Conservation (phyloP, 495 filamentous ascomycete genomes). For the Aspergillus heteromorphus region DNA sequence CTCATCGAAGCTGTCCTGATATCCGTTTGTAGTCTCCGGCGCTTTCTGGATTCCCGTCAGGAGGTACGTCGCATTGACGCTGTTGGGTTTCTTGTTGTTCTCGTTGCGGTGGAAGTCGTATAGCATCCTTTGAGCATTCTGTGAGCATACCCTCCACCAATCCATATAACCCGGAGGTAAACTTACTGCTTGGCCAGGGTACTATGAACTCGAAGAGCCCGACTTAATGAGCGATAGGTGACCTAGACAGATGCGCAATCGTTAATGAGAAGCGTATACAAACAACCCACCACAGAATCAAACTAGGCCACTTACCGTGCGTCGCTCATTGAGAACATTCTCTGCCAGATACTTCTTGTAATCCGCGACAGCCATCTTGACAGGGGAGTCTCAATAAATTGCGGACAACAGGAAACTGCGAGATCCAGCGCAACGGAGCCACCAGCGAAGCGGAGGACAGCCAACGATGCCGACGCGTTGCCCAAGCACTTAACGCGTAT, state of each 20-base stretch:
- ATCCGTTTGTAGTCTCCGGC: conserved; percentile 30
- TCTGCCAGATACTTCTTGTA: conserved; percentile 69
- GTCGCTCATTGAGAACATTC: conserved; percentile 70
- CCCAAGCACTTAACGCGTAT: conserved; percentile 48
- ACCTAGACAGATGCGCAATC: conserved; percentile 45
- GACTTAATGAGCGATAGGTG: conserved; percentile 77
- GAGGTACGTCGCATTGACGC: conserved; percentile 83
- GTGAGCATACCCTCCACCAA: not conserved
- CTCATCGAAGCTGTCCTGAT: conserved; percentile 44
- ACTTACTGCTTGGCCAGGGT: conserved; percentile 77
- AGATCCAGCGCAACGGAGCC: not conserved
- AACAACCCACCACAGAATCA: not conserved
- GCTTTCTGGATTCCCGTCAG: conserved; percentile 57
- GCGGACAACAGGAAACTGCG: conserved; percentile 6
- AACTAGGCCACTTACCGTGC: conserved; percentile 50
- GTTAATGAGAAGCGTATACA: not conserved
- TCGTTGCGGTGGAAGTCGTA: conserved; percentile 80
- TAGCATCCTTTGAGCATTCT: conserved; percentile 59
- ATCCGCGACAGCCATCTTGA: conserved; percentile 48
- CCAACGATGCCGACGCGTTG: conserved; percentile 32
- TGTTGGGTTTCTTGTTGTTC: conserved; percentile 68
- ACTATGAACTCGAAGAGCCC: conserved; percentile 73
- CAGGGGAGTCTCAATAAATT: not conserved
- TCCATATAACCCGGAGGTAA: not conserved
- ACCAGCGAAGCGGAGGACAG: not conserved